phyloP scores from a whole-genome alignment of 129 eudicot species.

The Deinandra increscens region DNA sequence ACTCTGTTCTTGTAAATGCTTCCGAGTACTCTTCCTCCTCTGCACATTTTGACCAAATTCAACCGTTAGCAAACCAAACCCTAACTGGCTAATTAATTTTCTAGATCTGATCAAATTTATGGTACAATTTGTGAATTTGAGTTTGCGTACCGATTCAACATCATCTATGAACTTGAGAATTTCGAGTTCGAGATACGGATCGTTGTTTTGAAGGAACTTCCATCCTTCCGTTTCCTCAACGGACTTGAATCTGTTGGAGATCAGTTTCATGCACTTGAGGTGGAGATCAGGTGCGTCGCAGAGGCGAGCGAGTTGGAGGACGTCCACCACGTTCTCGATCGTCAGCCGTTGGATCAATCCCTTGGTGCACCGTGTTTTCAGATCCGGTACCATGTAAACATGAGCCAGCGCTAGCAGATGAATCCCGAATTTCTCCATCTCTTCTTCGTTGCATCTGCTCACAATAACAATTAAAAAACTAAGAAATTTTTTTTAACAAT shows the following conservation, averaged over 20 bases:
- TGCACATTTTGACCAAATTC: slow-evolving; percentile 28
- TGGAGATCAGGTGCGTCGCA: slow-evolving; percentile 42
- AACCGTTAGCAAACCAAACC: slow-evolving; percentile 16
- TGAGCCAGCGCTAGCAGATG: slow-evolving; percentile 87
- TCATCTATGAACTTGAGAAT: slow-evolving; percentile 91
- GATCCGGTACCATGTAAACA: slow-evolving; percentile 66
- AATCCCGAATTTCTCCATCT: slow-evolving; percentile 74
- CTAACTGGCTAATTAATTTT: no score
- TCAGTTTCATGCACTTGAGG: slow-evolving; percentile 72
- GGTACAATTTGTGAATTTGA: neutral
- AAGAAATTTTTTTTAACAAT: no score
- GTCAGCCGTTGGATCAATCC: slow-evolving; percentile 51
- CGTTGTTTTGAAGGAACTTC: slow-evolving; percentile 83
- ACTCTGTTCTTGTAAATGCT: slow-evolving; percentile 60
- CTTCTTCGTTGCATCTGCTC: slow-evolving; percentile 64
- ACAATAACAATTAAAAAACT: neutral
- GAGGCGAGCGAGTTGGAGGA: slow-evolving; percentile 77
- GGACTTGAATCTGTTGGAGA: slow-evolving; percentile 51
- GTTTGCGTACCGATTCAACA: slow-evolving; percentile 61
- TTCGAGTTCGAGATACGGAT: slow-evolving; percentile 81
- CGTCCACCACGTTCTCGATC: slow-evolving; percentile 70
- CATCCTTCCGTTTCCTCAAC: slow-evolving; percentile 85
- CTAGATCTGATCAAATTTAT: neutral
- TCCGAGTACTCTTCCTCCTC: slow-evolving; percentile 76
- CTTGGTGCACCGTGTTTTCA: slow-evolving; percentile 73